Conservation (phyloP, 139 green algal species). For the Chlamydomonas schloesseri region DNA sequence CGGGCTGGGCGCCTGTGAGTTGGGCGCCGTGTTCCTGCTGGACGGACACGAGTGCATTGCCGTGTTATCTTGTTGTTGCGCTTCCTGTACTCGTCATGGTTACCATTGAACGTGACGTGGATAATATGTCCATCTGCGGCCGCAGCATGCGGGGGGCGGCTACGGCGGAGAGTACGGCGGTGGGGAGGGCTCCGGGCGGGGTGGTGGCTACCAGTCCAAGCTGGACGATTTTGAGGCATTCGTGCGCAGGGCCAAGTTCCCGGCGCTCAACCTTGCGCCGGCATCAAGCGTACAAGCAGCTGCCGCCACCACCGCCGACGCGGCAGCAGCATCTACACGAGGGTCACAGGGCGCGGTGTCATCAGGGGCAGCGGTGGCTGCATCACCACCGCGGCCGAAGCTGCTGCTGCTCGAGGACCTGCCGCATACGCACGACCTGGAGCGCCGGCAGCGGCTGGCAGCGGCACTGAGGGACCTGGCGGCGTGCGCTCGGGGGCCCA, state of each 20-base stretch:
- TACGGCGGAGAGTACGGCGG: background rate
- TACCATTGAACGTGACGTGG: too few relatives aligned
- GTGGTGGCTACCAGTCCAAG: constrained; percentile 71
- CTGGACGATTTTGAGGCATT: constrained; percentile 85
- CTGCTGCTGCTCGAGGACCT: constrained; percentile 84
- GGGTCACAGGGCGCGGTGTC: too few relatives aligned
- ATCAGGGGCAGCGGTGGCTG: too few relatives aligned
- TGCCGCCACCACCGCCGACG: too few relatives aligned
- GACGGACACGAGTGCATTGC: too few relatives aligned
- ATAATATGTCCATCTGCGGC: too few relatives aligned
- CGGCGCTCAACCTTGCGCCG: constrained; percentile 57
- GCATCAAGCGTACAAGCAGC: background rate
- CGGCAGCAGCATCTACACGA: too few relatives aligned
- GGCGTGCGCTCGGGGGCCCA: constrained; percentile 55
- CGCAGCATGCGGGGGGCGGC: constrained; percentile 5
- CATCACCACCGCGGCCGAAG: constrained; percentile 34
- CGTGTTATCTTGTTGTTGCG: too few relatives aligned
- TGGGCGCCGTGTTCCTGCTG: too few relatives aligned
- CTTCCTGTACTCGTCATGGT: too few relatives aligned
- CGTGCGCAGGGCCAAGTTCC: constrained; percentile 74
- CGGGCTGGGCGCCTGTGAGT: too few relatives aligned
- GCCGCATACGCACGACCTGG: constrained; percentile 63
- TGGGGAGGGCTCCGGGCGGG: background rate
- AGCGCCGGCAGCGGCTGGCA: constrained; percentile 63
- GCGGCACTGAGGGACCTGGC: constrained; percentile 63